These are phyloP conservation scores for Leucoagaricus sp. DNA, from an alignment of 1,284 basidiomycete species.

Conservation along the genomic window DNA sequence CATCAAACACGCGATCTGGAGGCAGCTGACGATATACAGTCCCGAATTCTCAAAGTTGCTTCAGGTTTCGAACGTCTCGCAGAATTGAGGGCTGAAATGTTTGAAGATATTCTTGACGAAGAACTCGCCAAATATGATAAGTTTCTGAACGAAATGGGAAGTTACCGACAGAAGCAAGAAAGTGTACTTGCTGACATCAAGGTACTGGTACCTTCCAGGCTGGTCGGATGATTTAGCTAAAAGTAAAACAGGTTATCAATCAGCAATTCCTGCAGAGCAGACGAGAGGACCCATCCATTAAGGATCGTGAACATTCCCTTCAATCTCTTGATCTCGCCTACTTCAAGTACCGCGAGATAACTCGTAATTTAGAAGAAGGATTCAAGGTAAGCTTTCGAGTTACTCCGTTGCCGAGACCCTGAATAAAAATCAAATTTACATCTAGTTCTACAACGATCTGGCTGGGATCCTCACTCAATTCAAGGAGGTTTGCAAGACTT, in stretches of 20 bases:
- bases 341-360: constrained; percentile 87
- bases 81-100: constrained; percentile 82
- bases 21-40: constrained; percentile 76
- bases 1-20: constrained; percentile 66
- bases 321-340: constrained; percentile 90
- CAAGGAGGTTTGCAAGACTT: constrained; percentile 74
- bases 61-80: constrained; percentile 62
- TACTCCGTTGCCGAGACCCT: no score
- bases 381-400: constrained; percentile 58
- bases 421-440: neutral
- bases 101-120: constrained; percentile 80
- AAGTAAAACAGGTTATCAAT: constrained; percentile 60
- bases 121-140: constrained; percentile 83
- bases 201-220: constrained; percentile 42
- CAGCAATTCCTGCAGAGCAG: constrained; percentile 79
- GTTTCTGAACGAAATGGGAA: constrained; percentile 65
- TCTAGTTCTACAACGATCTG: constrained; percentile 84
- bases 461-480: constrained; percentile 71
- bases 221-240: neutral
- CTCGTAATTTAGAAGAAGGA: constrained; percentile 86
- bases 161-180: constrained; percentile 63
- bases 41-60: constrained; percentile 70
- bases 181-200: constrained; percentile 67
- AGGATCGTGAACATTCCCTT: constrained; percentile 82
- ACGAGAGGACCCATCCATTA: constrained; percentile 76